Base-by-base conservation (phyloP, 441 rosid genomes). In the Macaranga tanarius region DNA sequence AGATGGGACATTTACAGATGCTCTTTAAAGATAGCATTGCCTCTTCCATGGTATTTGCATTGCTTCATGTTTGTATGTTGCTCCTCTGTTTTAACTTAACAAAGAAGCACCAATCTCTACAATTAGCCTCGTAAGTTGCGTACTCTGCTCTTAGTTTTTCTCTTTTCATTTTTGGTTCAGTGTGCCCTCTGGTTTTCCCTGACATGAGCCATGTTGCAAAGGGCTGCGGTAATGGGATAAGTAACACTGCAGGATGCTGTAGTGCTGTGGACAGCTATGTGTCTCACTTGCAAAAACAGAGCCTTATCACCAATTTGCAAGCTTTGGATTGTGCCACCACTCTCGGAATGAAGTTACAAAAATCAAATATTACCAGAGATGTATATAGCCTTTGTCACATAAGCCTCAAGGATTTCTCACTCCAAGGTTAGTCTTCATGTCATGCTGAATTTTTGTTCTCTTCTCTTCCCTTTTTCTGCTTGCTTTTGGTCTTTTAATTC, bases 331-430 rank as follows among this genome's bases (percentile, higher is more conserved):
- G 99, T 26, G 95, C 99, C 72, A 81, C 94, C 26, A 85, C 85
- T 8, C 79, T 92, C 1, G 97, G 95, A 22, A 67, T 77, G 82
- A 88, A 88, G 84, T 82, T 95, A 50, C 94, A 85, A 76, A 86
- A 81, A 72, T 80, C 83, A 17, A 92, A 88, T 77, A 83, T 92
- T 47, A 84, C 90, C 31, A 86, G 67, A 70, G 83, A 95, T 70
- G 75, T 95, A 77, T 95, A 89, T 75, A 82, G 79, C 66, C 87
- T 87, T 70, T 95, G 97, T 80, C 97, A 85, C 77, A 83, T 95
- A 70, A 95, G 88, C 77, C 97, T 94, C 71, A 88, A 92, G 84
- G 97, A 95, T 88, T 92, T 95, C 87, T 90, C 97, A 10, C 90
- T 95, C 75, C 99, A 95, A 89, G 97, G 99, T 95, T 71, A 54